Evolutionary conservation across 805 yeast species (phyloP).

Genomic region (Myxozyma udenii): DNA sequence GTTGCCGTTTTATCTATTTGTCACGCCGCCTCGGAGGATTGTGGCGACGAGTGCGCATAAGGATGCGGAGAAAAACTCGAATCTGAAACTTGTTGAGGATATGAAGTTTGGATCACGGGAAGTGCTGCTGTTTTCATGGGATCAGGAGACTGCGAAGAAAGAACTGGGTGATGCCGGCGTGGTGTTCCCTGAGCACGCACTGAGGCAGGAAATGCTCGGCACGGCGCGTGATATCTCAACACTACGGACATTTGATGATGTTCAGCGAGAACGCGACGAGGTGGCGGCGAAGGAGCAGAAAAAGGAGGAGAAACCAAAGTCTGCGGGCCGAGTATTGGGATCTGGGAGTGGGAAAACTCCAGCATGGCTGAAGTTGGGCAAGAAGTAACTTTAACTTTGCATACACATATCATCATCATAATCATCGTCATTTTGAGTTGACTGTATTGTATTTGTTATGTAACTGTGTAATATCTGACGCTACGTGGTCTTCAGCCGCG

Average conservation of each 20-base stretch:
- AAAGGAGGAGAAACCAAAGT: conserved; percentile 7
- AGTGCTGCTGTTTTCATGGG: conserved; percentile 42
- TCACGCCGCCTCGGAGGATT: conserved; percentile 48
- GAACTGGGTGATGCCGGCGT: conserved; percentile 11
- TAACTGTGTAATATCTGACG: neutral
- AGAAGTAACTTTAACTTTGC: conserved; percentile 8
- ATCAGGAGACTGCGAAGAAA: conserved; percentile 31
- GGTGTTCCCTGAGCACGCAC: conserved; percentile 11
- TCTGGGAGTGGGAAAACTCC: conserved; percentile 17
- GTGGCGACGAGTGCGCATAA: conserved; percentile 30
- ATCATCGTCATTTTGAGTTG: too few relatives aligned
- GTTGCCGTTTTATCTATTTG: conserved; percentile 42
- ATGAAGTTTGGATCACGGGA: conserved; percentile 49
- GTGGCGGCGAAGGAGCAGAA: conserved; percentile 5
- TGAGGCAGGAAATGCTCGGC: conserved; percentile 21
- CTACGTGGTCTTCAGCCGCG: too few relatives aligned
- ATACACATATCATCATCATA: too few relatives aligned
- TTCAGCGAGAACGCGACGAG: conserved; percentile 5
- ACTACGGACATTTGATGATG: conserved; percentile 10
- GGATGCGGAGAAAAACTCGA: conserved; percentile 31
- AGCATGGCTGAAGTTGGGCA: conserved; percentile 25
- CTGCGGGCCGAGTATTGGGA: conserved; percentile 12
- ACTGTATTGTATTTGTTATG: neutral
- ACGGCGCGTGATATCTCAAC: conserved; percentile 23
- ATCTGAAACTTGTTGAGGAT: conserved; percentile 38